Conservation (phyloP, 345 rosid genomes). For the Pistacia vera region DNA sequence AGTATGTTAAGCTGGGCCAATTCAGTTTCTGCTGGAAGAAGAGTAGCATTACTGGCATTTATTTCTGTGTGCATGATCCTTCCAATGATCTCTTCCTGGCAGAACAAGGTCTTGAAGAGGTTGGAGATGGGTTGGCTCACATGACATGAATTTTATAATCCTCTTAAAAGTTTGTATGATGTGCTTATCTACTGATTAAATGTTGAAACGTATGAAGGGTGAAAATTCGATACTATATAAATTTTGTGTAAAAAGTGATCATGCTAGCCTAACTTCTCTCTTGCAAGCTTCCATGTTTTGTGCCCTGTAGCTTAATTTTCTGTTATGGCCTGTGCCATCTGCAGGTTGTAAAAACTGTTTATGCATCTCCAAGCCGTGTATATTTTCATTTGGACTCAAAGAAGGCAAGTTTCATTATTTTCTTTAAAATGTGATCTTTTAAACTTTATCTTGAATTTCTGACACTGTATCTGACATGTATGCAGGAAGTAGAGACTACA, state of each 20-base stretch:
- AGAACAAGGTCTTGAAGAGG: background rate
- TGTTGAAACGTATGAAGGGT: too few species aligned
- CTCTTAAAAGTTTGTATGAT: background rate
- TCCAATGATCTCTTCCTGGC: background rate
- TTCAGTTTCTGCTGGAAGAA: background rate
- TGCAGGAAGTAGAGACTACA: slow-evolving; percentile 87
- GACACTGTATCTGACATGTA: slow-evolving; percentile 25
- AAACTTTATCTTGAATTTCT: slow-evolving; percentile 27
- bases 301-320: slow-evolving; percentile 20
- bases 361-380: slow-evolving; percentile 97
- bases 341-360: slow-evolving; percentile 95
- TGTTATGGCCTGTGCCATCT: slow-evolving; percentile 22
- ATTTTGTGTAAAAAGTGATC: background rate
- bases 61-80: background rate
- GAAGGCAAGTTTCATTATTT: slow-evolving; percentile 58
- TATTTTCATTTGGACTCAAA: slow-evolving; percentile 89
- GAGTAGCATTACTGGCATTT: background rate
- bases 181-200: too few species aligned
- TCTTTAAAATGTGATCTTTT: slow-evolving; percentile 4
- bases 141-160: background rate
- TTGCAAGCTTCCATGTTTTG: slow-evolving; percentile 6
- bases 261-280: slow-evolving; percentile 10
- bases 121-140: background rate
- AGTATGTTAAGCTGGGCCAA: background rate
- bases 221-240: too few species aligned